Evolutionary conservation across 371 early-diverging fungal genomes (phyloP).

Genomic region (Haplosporangium sp.): DNA sequence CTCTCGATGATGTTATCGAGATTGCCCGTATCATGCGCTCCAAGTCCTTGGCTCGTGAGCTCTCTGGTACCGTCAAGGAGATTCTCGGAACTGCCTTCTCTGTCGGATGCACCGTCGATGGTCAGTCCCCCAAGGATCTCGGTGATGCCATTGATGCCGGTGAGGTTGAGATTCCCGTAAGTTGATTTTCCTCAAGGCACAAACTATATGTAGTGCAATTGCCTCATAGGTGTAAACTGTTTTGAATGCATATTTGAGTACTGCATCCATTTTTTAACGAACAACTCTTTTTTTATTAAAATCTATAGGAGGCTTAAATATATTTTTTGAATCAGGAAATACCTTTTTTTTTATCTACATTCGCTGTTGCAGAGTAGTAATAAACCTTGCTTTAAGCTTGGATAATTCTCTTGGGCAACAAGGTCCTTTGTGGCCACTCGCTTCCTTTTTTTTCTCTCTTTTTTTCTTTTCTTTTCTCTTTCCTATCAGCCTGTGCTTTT

Average conservation of each 20-base stretch:
- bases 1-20: conserved; percentile 94
- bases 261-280: no score
- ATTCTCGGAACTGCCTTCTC: conserved; percentile 98
- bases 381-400: conserved; percentile 53
- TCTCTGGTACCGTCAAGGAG: conserved; percentile 98
- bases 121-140: conserved; percentile 89
- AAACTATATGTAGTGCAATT: not conserved
- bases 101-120: conserved; percentile 98
- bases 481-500: no score
- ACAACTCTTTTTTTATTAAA: not conserved
- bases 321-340: conserved; percentile 10
- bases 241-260: no score
- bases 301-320: conserved; percentile 34
- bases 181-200: conserved; percentile 39
- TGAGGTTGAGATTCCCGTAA: conserved; percentile 90
- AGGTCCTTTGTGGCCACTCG: conserved; percentile 32
- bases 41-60: conserved; percentile 85
- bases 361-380: conserved; percentile 52
- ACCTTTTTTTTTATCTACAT: conserved; percentile 10
- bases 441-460: not conserved
- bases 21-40: conserved; percentile 96
- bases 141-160: conserved; percentile 78
- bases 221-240: no score
- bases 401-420: conserved; percentile 54
- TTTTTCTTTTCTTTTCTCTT: not conserved